Evolutionary conservation across 768 basidiomycete species (phyloP).

Genomic region (Suillus subaureus): DNA sequence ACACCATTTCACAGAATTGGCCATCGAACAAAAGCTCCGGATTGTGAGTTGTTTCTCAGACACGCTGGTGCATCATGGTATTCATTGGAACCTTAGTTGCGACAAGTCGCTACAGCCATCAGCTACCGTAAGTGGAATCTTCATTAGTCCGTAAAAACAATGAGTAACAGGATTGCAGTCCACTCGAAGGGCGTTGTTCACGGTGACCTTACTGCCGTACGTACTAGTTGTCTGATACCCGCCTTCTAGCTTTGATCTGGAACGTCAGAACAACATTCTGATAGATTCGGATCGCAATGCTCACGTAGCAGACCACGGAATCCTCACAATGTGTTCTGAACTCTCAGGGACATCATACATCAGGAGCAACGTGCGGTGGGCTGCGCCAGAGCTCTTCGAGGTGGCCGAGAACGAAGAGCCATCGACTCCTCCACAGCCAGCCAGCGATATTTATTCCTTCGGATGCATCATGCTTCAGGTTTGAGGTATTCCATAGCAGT

Average conservation of each 20-base stretch:
- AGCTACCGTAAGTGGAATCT: conserved; percentile 17
- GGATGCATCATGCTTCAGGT: conserved; percentile 33
- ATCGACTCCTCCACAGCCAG: neutral
- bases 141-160: neutral
- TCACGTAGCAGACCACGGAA: conserved; percentile 39
- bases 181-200: conserved; percentile 39
- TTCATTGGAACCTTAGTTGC: neutral
- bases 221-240: conserved; percentile 4
- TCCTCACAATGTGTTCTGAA: conserved; percentile 33
- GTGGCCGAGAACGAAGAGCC: conserved; percentile 17
- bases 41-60: conserved; percentile 18
- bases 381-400: conserved; percentile 43
- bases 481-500: neutral
- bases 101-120: conserved; percentile 19
- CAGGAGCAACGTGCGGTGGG: conserved; percentile 40
- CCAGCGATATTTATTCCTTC: conserved; percentile 30
- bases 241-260: neutral
- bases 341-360: conserved; percentile 20
- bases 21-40: conserved; percentile 4
- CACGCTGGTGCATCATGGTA: neutral
- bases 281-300: conserved; percentile 34
- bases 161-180: neutral
- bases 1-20: conserved; percentile 12
- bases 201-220: conserved; percentile 48
- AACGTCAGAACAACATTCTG: conserved; percentile 36